Evolutionary conservation across 1,284 basidiomycete species (phyloP), one percentile per base, ranked within the genome.

Genomic region (Pseudozyma sp.): DNA sequence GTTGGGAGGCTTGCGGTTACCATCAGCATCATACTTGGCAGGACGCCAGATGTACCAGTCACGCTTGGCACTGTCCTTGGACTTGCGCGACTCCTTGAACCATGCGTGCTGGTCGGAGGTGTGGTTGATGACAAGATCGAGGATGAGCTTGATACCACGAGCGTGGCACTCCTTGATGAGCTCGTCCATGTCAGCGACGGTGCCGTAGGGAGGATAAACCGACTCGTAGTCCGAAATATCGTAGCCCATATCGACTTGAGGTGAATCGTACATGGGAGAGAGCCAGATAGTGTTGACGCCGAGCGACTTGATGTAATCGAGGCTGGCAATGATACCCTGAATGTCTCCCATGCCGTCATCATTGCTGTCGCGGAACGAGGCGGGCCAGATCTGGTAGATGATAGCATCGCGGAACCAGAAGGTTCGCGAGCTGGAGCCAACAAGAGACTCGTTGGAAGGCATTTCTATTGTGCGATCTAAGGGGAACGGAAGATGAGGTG

Each of bases 61-160:
- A 10, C 91, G 88, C 85, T 91, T 92, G 0, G 89, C 87, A 78
- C 83, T 87, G 3, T 88, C 85, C 76, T 89, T 89, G 67, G 87
- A 88, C 1, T 88, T 88, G 59, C 89, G 88, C 18, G 91, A 92
- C 66, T 89, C 87, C 57, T 88, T 81, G 86, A 92, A 93, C 92
- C 92, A 93, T 18, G 87, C 88, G 38, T 80, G 78, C 70, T 80
- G 77, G 85, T 92, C 90, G 2, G 91, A 92, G 7, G 89, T 90
- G 84, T 93, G 92, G 84, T 93, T 93, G n/a, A 91, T 90, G 35
- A 93, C 92, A 3, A 93, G 88, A 82, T 93, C 91, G 87, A 92
- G 91, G 88, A 92, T 89, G 52, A 92, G 87, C 78, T 91, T 91
- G 89, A 93, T 90, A 0, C 89, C 90, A 48, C 89, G 88, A 21